Evolutionary conservation across 768 basidiomycete species (phyloP).

Genomic region (Lactarius sp.): DNA sequence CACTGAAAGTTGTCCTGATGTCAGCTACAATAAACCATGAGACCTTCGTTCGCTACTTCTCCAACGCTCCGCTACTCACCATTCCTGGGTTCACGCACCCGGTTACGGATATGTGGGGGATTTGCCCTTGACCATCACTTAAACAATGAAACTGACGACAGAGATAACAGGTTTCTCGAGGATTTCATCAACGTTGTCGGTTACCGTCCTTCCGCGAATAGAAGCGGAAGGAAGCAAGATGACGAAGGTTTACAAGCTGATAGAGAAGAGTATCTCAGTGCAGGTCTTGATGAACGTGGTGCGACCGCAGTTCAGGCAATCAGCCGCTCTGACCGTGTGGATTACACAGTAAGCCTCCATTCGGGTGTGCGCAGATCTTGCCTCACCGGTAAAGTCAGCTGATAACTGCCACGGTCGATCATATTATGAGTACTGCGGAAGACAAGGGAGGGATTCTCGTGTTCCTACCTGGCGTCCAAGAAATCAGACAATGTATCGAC

Average conservation of each 20-base stretch:
- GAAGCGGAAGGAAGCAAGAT: conserved; percentile 14
- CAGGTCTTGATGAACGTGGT: conserved; percentile 48
- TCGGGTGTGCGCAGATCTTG: not conserved
- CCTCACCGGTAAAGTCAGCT: conserved; percentile 11
- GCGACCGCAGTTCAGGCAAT: conserved; percentile 58
- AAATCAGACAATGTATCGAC: conserved; percentile 75
- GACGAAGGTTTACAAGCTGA: conserved; percentile 15
- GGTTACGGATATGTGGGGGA: conserved; percentile 62
- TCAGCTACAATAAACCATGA: conserved; percentile 93
- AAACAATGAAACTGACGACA: not conserved
- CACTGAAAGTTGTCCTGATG: conserved; percentile 83
- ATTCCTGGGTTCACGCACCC: conserved; percentile 84
- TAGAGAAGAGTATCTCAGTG: conserved; percentile 41
- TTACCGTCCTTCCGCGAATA: conserved; percentile 16
- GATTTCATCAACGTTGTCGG: conserved; percentile 17
- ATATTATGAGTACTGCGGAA: conserved; percentile 50
- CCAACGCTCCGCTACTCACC: conserved; percentile 69
- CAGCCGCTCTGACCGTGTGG: conserved; percentile 57
- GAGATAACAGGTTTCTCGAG: conserved; percentile 22
- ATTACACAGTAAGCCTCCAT: conserved; percentile 54
- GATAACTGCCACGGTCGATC: conserved; percentile 49
- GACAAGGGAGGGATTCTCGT: conserved; percentile 69
- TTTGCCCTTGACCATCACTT: not conserved
- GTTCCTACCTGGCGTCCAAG: conserved; percentile 88
- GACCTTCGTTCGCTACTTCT: conserved; percentile 78